Conservation (phyloP, 2,329 filamentous ascomycete species). For the Cercospora sp. region DNA sequence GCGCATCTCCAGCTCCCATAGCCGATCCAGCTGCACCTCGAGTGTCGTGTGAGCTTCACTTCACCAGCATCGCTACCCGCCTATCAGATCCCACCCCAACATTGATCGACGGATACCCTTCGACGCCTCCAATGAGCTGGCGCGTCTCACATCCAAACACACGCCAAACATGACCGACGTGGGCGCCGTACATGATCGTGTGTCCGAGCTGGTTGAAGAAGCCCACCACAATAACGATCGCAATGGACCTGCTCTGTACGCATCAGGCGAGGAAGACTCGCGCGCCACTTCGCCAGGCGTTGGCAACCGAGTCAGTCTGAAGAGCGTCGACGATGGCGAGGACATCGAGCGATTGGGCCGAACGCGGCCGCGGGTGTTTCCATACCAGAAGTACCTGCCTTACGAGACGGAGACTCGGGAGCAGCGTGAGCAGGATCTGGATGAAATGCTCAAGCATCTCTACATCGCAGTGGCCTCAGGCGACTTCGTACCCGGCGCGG, state of each 20-base stretch:
- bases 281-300: constrained; percentile 80
- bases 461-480: constrained; percentile 89
- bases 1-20: neutral
- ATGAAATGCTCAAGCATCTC: constrained; percentile 87
- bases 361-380: constrained; percentile 78
- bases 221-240: constrained; percentile 37
- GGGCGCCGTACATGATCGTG: constrained; percentile 32
- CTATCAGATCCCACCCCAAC: neutral
- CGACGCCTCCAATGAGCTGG: constrained; percentile 23
- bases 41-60: constrained; percentile 16
- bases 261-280: constrained; percentile 66
- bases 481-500: constrained; percentile 87
- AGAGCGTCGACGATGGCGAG: constrained; percentile 40
- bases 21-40: neutral
- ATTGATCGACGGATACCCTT: neutral
- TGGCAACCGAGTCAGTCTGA: constrained; percentile 45
- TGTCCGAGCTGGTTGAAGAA: constrained; percentile 47
- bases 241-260: constrained; percentile 8
- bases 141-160: constrained; percentile 21
- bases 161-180: constrained; percentile 30
- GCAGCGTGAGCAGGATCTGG: constrained; percentile 74
- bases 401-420: constrained; percentile 81
- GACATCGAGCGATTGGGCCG: constrained; percentile 65
- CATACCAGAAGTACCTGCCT: constrained; percentile 86
- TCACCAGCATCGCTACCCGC: neutral